These are phyloP conservation scores for Hamamelis virginiana DNA, from an alignment of 164 flowering plant species.

Conservation along the genomic window DNA sequence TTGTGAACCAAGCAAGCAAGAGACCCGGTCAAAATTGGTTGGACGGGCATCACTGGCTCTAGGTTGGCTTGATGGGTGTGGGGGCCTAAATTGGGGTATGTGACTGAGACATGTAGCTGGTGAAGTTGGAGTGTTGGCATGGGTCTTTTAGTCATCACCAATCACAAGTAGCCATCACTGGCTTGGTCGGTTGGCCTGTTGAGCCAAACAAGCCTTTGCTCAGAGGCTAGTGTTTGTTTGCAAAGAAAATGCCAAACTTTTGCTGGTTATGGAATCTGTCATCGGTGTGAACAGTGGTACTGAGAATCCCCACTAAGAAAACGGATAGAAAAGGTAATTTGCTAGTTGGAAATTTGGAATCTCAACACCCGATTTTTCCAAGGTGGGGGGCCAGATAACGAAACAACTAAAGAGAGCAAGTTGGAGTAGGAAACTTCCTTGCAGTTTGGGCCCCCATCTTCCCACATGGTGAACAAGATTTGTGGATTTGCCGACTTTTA, in stretches of 20 bases:
- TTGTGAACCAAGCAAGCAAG: not conserved
- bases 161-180: no score
- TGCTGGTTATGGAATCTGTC: not conserved
- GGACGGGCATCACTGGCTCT: no score
- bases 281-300: not conserved
- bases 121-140: not conserved
- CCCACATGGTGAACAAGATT: not conserved
- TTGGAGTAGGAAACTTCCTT: constrained; percentile 1
- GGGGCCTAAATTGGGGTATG: not conserved
- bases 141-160: no score
- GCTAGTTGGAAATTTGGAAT: no score
- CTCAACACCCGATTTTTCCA: not conserved
- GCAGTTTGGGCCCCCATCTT: not conserved
- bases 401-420: not conserved
- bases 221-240: no score
- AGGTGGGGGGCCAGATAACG: not conserved
- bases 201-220: no score
- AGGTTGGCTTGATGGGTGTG: no score
- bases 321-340: no score
- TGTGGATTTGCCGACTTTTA: no score
- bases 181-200: no score
- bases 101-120: not conserved
- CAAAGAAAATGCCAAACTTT: not conserved
- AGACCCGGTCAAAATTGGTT: no score
- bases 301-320: not conserved